Percentiles rank a stretch among this genome's conserved stretches.
phyloP scores from a whole-genome alignment of 2,329 filamentous ascomycete species.

The Curvularia spicifera region DNA sequence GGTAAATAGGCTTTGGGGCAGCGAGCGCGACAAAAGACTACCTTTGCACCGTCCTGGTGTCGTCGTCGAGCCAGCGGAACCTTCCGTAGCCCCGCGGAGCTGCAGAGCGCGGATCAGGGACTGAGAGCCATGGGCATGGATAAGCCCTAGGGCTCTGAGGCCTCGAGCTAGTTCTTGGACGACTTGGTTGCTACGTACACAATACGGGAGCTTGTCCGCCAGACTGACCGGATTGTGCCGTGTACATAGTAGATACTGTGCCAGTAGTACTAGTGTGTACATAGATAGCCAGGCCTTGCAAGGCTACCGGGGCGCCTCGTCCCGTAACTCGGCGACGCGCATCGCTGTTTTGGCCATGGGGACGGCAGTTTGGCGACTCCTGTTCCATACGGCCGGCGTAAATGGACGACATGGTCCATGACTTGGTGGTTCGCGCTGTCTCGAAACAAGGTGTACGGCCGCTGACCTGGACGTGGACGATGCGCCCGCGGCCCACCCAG shows the following conservation, averaged over 20 bases:
- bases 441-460: slow-evolving; percentile 11
- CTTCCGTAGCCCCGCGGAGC: slow-evolving; percentile 9
- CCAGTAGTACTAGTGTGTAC: no score
- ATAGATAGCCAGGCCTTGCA: neutral
- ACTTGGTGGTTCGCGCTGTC: slow-evolving; percentile 9
- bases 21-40: neutral
- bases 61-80: slow-evolving; percentile 10
- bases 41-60: neutral
- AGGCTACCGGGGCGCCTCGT: slow-evolving; percentile 15
- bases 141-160: slow-evolving; percentile 5
- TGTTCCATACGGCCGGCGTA: neutral
- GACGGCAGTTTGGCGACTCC: neutral
- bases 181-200: no score
- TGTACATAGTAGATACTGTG: no score
- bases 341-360: slow-evolving; percentile 3
- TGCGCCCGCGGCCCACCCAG: slow-evolving; percentile 4
- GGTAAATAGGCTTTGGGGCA: neutral
- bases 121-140: slow-evolving; percentile 12
- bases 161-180: no score
- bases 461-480: slow-evolving; percentile 5
- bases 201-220: no score
- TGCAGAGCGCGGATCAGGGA: slow-evolving; percentile 14
- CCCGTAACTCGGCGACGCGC: slow-evolving; percentile 19
- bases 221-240: no score
- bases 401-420: slow-evolving; percentile 7